phyloP scores from a whole-genome alignment of 352 stramenopile genomes.

The Phytophthora chlamydospora region DNA sequence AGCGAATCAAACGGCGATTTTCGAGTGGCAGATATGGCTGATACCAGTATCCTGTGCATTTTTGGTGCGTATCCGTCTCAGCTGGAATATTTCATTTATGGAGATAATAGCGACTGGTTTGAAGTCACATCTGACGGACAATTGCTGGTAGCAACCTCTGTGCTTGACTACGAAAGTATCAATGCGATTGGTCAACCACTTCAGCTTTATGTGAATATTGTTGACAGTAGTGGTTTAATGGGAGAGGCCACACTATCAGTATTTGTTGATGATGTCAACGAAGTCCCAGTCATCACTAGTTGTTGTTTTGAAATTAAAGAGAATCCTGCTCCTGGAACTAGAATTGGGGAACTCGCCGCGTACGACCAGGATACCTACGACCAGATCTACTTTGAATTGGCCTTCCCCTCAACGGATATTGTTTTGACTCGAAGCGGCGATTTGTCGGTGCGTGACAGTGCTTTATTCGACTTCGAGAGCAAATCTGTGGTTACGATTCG shows the following conservation, averaged over 20 bases:
- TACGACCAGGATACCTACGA: conserved; percentile 49
- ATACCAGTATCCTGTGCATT: conserved; percentile 18
- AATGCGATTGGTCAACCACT: conserved; percentile 21
- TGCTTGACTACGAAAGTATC: conserved; percentile 52
- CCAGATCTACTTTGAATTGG: conserved; percentile 28
- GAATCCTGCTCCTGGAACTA: conserved; percentile 46
- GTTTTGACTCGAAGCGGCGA: conserved; percentile 45
- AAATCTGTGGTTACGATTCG: conserved; percentile 41
- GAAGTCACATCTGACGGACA: conserved; percentile 31
- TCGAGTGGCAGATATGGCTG: conserved; percentile 9
- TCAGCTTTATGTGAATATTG: conserved; percentile 37
- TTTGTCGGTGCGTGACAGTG: conserved; percentile 43
- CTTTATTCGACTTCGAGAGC: conserved; percentile 57
- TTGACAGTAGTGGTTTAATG: conserved; percentile 44
- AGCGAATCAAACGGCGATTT: conserved; percentile 8
- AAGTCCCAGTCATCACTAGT: conserved; percentile 39
- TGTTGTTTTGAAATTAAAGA: conserved; percentile 49
- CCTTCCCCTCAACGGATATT: conserved; percentile 42
- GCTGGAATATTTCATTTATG: conserved; percentile 34
- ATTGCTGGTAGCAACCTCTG: conserved; percentile 24
- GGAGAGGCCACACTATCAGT: conserved; percentile 43
- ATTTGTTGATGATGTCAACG: conserved; percentile 62
- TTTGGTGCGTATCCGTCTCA: conserved; percentile 35
- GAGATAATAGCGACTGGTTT: conserved; percentile 24
- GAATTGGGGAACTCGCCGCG: conserved; percentile 44